Evolutionary conservation across 768 basidiomycete genomes (phyloP).

Genomic region (Termitomyces eurrhizus): DNA sequence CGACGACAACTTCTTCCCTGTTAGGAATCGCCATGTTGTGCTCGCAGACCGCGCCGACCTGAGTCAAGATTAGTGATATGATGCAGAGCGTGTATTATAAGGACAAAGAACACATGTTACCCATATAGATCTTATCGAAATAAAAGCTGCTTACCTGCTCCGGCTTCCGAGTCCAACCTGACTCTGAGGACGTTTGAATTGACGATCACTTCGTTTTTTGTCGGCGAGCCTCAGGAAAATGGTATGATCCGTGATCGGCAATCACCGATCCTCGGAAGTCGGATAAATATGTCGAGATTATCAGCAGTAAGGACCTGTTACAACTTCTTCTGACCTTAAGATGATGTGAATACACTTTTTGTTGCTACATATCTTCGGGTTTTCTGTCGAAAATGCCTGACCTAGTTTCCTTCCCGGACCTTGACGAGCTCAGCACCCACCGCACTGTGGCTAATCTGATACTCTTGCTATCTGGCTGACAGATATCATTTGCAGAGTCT

Average conservation of each 20-base stretch:
- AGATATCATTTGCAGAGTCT: neutral
- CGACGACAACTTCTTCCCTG: constrained; percentile 29
- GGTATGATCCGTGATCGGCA: constrained; percentile 1
- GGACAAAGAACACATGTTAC: neutral
- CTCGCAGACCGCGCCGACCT: constrained; percentile 1
- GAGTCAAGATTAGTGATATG: neutral
- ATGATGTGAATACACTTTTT: neutral
- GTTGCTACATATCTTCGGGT: too few species aligned
- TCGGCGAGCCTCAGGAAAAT: neutral
- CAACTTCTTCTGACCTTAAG: too few species aligned
- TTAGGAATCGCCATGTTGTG: constrained; percentile 10
- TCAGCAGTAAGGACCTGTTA: too few species aligned
- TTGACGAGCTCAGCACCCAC: neutral
- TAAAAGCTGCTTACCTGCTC: neutral
- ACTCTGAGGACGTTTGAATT: neutral
- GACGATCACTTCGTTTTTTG: neutral
- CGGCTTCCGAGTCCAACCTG: constrained; percentile 2
- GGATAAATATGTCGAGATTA: neutral
- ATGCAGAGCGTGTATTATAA: neutral
- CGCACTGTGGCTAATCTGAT: neutral
- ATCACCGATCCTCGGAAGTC: neutral
- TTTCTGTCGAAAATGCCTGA: neutral
- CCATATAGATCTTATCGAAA: neutral
- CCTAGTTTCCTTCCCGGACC: neutral
- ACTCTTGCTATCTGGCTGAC: neutral